Percentiles rank a stretch among this genome's conserved stretches.
phyloP scores from a whole-genome alignment of 2,329 filamentous ascomycete species.

The Fusarium mundagurra region DNA sequence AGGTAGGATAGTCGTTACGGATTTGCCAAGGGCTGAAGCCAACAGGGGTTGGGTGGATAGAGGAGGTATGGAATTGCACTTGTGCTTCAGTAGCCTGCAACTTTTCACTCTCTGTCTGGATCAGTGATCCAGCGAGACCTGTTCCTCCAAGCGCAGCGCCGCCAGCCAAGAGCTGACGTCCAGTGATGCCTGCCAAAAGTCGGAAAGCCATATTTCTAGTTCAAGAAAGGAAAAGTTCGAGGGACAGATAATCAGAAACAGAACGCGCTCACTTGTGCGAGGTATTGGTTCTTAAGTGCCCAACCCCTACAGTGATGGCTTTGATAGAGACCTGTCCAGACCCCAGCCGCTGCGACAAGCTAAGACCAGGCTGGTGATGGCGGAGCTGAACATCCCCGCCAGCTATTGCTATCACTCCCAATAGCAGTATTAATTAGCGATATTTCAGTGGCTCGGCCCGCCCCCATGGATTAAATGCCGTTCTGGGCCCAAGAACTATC shows the following conservation, averaged over 20 bases:
- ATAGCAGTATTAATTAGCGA: not conserved
- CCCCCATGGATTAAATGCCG: not conserved
- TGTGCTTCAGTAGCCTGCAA: not conserved
- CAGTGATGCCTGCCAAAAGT: not conserved
- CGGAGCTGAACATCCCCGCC: not conserved
- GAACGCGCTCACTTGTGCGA: not conserved
- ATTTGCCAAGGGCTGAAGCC: not conserved
- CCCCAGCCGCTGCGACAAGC: not conserved
- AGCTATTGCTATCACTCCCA: not conserved
- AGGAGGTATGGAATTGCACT: not conserved
- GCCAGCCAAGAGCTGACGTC: not conserved
- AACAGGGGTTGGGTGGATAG: not conserved
- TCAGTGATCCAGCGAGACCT: not conserved
- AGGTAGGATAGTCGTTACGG: not conserved
- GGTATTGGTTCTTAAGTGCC: not conserved
- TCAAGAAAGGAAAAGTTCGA: accelerated
- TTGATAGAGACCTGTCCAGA: not conserved
- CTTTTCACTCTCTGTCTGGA: not conserved
- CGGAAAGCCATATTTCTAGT: not conserved
- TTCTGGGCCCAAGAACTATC: not conserved
- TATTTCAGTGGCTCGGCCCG: not conserved
- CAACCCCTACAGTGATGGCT: not conserved
- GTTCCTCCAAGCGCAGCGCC: not conserved
- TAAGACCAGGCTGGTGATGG: not conserved
- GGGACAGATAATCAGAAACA: not conserved